A percentile compares a stretch with the other conserved stretches of the same genome.
Evolutionary conservation across 371 early-diverging fungal species (phyloP).

Genomic region (Mucor mucedo): DNA sequence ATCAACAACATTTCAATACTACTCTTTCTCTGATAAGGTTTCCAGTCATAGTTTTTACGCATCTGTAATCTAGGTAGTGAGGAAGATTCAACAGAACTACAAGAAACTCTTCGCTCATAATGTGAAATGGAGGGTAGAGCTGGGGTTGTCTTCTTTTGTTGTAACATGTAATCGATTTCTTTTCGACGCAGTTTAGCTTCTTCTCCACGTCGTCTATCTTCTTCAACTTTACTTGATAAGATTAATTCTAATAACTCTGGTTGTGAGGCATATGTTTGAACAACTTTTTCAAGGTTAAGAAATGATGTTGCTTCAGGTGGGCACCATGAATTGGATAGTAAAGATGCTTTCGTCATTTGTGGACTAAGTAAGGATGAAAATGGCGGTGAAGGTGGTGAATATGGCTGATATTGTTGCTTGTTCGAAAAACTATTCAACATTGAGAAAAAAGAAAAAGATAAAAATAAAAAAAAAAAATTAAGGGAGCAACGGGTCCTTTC

Average conservation of each 20-base stretch:
- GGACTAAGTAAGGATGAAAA: conserved; percentile 11
- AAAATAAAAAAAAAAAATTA: conserved; percentile 18
- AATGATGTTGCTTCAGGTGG: conserved; percentile 3
- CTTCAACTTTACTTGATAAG: conserved; percentile 59
- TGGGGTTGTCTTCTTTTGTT: conserved; percentile 14
- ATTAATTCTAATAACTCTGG: conserved; percentile 59
- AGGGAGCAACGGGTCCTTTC: conserved; percentile 40
- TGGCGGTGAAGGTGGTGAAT: conserved; percentile 29
- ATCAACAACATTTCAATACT: conserved; percentile 27
- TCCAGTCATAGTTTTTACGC: not conserved
- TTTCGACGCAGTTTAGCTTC: conserved; percentile 56
- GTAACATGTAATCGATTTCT: conserved; percentile 48
- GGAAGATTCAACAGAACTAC: conserved; percentile 6
- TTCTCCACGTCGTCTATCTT: conserved; percentile 58
- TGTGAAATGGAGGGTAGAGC: conserved; percentile 6
- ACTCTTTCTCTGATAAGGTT: too few species aligned
- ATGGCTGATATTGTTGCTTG: not conserved
- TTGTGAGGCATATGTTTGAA: conserved; percentile 47
- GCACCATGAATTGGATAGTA: conserved; percentile 10
- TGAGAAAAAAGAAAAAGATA: conserved; percentile 7
- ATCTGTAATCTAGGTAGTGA: conserved; percentile 17
- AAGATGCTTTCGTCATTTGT: conserved; percentile 7
- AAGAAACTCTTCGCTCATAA: not conserved
- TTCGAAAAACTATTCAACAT: conserved; percentile 19
- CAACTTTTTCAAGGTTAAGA: conserved; percentile 47